These are phyloP conservation scores for Fusarium circinatum DNA, from an alignment of 2,329 filamentous ascomycete genomes.

Conservation along the genomic window DNA sequence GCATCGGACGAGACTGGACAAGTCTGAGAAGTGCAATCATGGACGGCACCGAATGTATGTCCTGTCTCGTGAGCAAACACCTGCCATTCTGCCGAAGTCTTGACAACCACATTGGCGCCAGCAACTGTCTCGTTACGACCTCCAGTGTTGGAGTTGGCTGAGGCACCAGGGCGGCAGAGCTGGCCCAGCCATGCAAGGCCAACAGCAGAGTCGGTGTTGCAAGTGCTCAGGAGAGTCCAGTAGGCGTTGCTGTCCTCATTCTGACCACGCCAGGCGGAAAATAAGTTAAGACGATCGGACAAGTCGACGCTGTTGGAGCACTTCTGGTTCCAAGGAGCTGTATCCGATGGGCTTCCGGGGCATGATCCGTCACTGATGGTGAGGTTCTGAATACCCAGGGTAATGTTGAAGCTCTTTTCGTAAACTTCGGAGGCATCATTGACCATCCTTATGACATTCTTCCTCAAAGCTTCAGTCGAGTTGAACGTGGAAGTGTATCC, in stretches of 20 bases:
- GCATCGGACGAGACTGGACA: slow-evolving; percentile 70
- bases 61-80: slow-evolving; percentile 94
- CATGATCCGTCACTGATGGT: slow-evolving; percentile 81
- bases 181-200: slow-evolving; percentile 94
- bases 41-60: slow-evolving; percentile 94
- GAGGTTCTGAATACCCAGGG: slow-evolving; percentile 87
- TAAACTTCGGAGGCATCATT: slow-evolving; percentile 89
- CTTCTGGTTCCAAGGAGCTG: slow-evolving; percentile 84
- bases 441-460: slow-evolving; percentile 84
- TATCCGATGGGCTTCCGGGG: slow-evolving; percentile 71
- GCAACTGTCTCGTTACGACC: slow-evolving; percentile 76
- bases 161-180: slow-evolving; percentile 73
- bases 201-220: slow-evolving; percentile 84
- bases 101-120: slow-evolving; percentile 89
- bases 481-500: slow-evolving; percentile 82
- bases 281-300: slow-evolving; percentile 82
- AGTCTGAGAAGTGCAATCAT: slow-evolving; percentile 81
- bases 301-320: slow-evolving; percentile 75
- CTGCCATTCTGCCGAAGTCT: slow-evolving; percentile 88
- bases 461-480: slow-evolving; percentile 66
- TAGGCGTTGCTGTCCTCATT: slow-evolving; percentile 85
- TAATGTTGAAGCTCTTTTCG: slow-evolving; percentile 93
- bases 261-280: slow-evolving; percentile 87
- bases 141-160: slow-evolving; percentile 59
- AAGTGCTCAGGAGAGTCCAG: slow-evolving; percentile 89